Conservation (phyloP, 805 yeast species). For the Naumovozyma baii region DNA sequence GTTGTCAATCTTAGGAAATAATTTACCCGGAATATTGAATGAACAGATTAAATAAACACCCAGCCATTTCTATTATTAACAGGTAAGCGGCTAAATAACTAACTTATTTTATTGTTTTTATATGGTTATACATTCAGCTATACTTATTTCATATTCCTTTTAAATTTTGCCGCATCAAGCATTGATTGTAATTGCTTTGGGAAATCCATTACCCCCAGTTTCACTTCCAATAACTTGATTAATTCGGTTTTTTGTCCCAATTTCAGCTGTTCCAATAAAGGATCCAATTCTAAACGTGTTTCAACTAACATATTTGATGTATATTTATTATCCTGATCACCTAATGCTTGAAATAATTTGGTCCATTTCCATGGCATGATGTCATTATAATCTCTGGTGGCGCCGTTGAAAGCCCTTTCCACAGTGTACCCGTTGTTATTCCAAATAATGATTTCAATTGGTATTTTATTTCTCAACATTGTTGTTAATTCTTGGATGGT, state of each 20-base stretch:
- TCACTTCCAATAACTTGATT: constrained; percentile 50
- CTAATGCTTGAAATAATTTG: constrained; percentile 54
- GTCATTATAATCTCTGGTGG: constrained; percentile 68
- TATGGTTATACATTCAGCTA: too few species aligned
- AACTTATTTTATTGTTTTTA: too few species aligned
- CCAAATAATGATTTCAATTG: constrained; percentile 62
- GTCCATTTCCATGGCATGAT: constrained; percentile 80
- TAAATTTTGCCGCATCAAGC: constrained; percentile 22
- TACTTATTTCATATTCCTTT: constrained; percentile 1
- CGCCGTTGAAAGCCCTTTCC: constrained; percentile 79
- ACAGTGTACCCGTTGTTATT: constrained; percentile 87
- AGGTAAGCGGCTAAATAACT: background rate
- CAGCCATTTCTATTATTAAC: background rate
- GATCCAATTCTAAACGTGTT: constrained; percentile 33
- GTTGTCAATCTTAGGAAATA: too few species aligned
- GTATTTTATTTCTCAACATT: constrained; percentile 46
- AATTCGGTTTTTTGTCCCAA: constrained; percentile 27
- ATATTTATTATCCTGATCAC: constrained; percentile 34
- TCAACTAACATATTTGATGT: constrained; percentile 29
- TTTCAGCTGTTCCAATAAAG: constrained; percentile 31
- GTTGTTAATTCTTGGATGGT: constrained; percentile 77
- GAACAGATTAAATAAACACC: too few species aligned
- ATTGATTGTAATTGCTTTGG: constrained; percentile 50
- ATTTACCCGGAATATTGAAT: too few species aligned
- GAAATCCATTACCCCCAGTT: constrained; percentile 48